Base-by-base conservation (phyloP, 176 grass and related monocot genomes). In the Phoenix roebelenii region DNA sequence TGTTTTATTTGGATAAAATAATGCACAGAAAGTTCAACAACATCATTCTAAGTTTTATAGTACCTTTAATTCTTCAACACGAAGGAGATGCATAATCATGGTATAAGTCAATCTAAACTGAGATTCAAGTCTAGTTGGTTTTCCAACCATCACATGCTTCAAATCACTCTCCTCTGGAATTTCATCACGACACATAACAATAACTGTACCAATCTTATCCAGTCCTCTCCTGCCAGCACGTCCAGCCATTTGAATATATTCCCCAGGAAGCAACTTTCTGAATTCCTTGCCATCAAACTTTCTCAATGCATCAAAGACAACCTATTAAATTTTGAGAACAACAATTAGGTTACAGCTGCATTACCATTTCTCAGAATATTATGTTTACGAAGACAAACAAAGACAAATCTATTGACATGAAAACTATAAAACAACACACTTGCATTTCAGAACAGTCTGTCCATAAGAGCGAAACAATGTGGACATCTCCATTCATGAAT, bases 161-260 rank as follows among this genome's bases (percentile, higher is more conserved):
- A 96, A 75, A 50, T 96, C 92, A 62, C 92, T 96, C 61, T 96
- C 86, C 75, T 96, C 92, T 51, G 77, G 83, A 79, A 96, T 87
- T 76, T 96, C 92, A 77, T 96, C 92, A 64, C 83, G 92, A 22
- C 86, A 96, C 86, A 90, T 82, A 72, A 96, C 67, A 35, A 96
- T 87, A 52, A 96, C 86, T 22, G 92, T 96, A 55, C 92, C 92
- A 59, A 90, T 90, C n/a, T 68, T 87, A 90, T 96, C 92, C 57
- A 96, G 75, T 51, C 92, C 92, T 81, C 92, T 85, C 71, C 92
- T 83, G 39, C 92, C 92, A 84, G 92, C 92, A 61, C 92, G 80
- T 55, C 92, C 92, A 77, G 92, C 92, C 92, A 96, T 96, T 77
- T 96, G 92, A 74, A 85, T 96, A 79, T 96, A 96, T 78, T 96